phyloP scores from a whole-genome alignment of 148 eudicot genomes.

The Spergularia marina region DNA sequence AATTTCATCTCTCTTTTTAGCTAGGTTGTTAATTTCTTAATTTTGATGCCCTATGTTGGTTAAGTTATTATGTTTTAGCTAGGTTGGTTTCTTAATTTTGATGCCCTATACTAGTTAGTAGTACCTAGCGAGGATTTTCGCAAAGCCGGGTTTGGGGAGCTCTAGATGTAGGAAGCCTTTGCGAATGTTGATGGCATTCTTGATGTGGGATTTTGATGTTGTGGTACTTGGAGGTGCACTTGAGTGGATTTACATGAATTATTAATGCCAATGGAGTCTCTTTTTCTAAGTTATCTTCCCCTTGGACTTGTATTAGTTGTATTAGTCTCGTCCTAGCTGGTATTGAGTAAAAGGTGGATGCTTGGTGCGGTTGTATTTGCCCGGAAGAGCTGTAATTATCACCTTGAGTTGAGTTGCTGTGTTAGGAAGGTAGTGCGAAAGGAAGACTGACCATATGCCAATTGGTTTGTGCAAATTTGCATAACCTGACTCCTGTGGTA shows the following conservation, averaged over 20 bases:
- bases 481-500: too few relatives aligned
- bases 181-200: not conserved
- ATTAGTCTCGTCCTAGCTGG: not conserved
- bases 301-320: not conserved
- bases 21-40: not conserved
- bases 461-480: too few relatives aligned
- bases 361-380: not conserved
- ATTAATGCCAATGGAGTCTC: not conserved
- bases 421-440: not conserved
- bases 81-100: not conserved
- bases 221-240: not conserved
- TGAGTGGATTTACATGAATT: not conserved
- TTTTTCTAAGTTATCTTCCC: not conserved
- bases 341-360: not conserved
- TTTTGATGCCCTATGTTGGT: not conserved
- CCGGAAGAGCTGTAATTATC: not conserved
- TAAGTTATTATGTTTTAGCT: not conserved
- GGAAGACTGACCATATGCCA: not conserved
- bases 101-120: not conserved
- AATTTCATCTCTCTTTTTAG: not conserved
- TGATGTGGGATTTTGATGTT: not conserved
- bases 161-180: not conserved
- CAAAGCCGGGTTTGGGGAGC: not conserved
- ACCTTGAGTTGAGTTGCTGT: not conserved
- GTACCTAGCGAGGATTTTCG: not conserved